These are phyloP conservation scores for Fusarium drepaniforme DNA, from an alignment of 2,329 filamentous ascomycete species.

Conservation along the genomic window DNA sequence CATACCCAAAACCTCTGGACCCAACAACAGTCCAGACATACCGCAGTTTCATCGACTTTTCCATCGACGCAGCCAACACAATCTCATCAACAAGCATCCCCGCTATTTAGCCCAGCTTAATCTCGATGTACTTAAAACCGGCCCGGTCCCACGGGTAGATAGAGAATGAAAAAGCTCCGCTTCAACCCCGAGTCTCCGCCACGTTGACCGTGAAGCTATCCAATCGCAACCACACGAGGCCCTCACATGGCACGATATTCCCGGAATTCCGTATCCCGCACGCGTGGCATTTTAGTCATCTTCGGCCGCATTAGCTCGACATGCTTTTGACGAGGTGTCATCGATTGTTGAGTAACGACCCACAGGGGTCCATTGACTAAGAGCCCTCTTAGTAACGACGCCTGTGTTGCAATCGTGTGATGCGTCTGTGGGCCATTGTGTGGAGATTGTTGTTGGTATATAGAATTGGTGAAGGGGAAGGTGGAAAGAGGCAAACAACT, in stretches of 20 bases:
- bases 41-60: slow-evolving; percentile 50
- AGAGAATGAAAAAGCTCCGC: slow-evolving; percentile 1
- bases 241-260: slow-evolving; percentile 14
- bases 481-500: background rate
- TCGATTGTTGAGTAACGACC: slow-evolving; percentile 38
- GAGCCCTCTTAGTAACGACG: slow-evolving; percentile 34
- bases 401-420: slow-evolving; percentile 17
- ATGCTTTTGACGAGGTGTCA: slow-evolving; percentile 27
- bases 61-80: slow-evolving; percentile 41
- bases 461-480: slow-evolving; percentile 20
- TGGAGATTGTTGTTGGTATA: slow-evolving; percentile 30
- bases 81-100: slow-evolving; percentile 19
- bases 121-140: background rate
- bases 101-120: background rate
- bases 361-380: slow-evolving; percentile 37
- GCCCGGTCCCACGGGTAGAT: background rate
- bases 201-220: background rate
- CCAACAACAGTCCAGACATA: slow-evolving; percentile 47
- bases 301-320: background rate
- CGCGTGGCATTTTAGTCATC: background rate
- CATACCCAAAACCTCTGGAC: slow-evolving; percentile 46
- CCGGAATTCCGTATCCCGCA: background rate
- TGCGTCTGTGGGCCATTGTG: slow-evolving; percentile 27
- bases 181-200: background rate
- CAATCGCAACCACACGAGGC: slow-evolving; percentile 2